Evolutionary conservation across 768 basidiomycete species (phyloP), one percentile per base, ranked within the genome.

Genomic region (Suillus alpinus): DNA sequence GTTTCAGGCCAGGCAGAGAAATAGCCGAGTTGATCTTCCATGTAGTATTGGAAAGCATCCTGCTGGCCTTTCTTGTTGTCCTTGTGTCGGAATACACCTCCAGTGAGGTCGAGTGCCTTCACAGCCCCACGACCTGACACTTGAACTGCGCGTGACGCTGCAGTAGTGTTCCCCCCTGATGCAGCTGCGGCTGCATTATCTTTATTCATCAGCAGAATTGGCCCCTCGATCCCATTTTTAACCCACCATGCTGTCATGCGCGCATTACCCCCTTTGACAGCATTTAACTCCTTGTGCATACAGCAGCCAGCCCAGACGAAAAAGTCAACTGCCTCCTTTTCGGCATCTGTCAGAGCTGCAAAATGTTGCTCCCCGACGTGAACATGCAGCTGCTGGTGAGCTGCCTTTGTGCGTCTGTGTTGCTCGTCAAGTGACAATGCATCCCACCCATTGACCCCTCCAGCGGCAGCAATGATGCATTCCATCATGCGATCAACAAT

Each of bases 61-160:
- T 72, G 69, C 51, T 73, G 66, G 29, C 76, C 76, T 36, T 69
- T 70, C 46, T 76, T 78, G 16, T 73, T 59, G 46, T 77, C 74
- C 59, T 76, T 73, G 65, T 77, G 60, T 31, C 70, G 67, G 47
- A 75, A 69, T 3, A 77, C 50, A 2, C 66, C 65, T 4, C 74
- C 74, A 13, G 69, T 62, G 23, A 72, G 66, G 8, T 60, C 61
- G 0, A 62, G 41, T 4, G 68, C 53, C 60, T 72, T 72, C 9
- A 69, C 65, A 1, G 66, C 70, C 9, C 71, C 75, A 18, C 63
- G 46, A 0, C 32, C 26, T 44, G 74, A 69, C 3, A 60, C 58
- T 23, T 72, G 64, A 16, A 65, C 31, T 0, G 68, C 70, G 6
- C 57, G 58, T 37, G 60, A 52, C 9, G 47, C 56, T 0, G 70